These are phyloP conservation scores for Talaromyces amestolkiae DNA, from an alignment of 2,329 filamentous ascomycete species.

Conservation along the genomic window DNA sequence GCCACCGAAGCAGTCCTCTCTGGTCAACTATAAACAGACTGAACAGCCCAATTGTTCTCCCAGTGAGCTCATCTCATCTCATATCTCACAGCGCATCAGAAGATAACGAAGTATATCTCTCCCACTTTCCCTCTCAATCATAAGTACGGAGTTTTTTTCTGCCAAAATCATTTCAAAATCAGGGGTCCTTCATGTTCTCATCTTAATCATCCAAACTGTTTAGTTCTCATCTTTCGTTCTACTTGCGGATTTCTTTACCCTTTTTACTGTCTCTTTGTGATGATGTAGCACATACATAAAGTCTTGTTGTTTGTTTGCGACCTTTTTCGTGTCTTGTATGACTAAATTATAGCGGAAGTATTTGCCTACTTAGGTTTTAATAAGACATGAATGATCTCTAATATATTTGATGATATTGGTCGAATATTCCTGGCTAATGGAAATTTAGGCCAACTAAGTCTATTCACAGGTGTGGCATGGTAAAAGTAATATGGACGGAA, in stretches of 20 bases:
- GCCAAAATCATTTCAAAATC: neutral
- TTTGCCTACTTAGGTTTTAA: neutral
- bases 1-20: slow-evolving; percentile 78
- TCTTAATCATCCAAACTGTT: neutral
- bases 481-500: too few relatives aligned
- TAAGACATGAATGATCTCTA: neutral
- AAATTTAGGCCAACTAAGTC: too few relatives aligned
- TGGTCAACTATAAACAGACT: slow-evolving; percentile 60
- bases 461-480: too few relatives aligned
- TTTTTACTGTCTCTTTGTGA: neutral
- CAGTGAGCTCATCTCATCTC: neutral
- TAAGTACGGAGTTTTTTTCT: slow-evolving; percentile 8
- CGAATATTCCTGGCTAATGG: too few relatives aligned
- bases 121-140: neutral
- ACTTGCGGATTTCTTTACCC: neutral
- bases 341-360: neutral
- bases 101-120: slow-evolving; percentile 7
- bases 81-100: neutral
- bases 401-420: neutral
- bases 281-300: slow-evolving; percentile 3
- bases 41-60: neutral
- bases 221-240: neutral
- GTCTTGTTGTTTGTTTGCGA: neutral
- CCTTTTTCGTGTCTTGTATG: slow-evolving; percentile 1
- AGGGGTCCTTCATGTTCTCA: neutral